Evolutionary conservation across 2,329 filamentous ascomycete species (phyloP).

Genomic region (Botrytis elliptica): DNA sequence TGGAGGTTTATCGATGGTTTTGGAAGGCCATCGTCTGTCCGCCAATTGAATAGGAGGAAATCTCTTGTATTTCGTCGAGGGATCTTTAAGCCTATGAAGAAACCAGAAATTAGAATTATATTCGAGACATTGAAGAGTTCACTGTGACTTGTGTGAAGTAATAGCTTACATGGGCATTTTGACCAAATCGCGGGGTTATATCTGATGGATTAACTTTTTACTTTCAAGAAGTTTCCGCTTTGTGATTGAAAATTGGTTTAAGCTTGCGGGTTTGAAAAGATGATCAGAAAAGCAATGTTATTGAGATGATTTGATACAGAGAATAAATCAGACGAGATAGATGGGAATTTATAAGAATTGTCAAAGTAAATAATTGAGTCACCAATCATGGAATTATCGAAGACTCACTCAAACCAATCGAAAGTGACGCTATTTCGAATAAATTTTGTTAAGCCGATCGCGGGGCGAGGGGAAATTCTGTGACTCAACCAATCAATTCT

Average conservation of each 20-base stretch:
- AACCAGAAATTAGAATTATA: not conserved
- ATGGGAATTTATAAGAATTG: not conserved
- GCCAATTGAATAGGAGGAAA: constrained; percentile 61
- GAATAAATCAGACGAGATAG: not conserved
- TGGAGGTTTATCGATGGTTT: constrained; percentile 73
- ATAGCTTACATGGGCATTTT: constrained; percentile 31
- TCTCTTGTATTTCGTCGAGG: constrained; percentile 72
- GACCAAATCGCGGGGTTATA: constrained; percentile 11
- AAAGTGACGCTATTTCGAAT: not conserved
- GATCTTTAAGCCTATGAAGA: constrained; percentile 65
- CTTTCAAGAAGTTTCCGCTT: not conserved
- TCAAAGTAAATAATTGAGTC: constrained; percentile 4
- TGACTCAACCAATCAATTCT: not conserved
- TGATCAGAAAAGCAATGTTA: not conserved
- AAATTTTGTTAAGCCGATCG: constrained; percentile 5
- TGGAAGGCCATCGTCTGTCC: constrained; percentile 47
- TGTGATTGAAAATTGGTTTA: not conserved
- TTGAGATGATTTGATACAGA: too few species aligned
- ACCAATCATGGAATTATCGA: not conserved
- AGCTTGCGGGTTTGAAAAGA: not conserved
- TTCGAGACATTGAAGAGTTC: constrained; percentile 1
- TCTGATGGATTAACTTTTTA: not conserved
- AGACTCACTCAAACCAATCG: not conserved
- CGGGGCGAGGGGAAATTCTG: constrained; percentile 14
- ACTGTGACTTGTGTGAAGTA: not conserved